Evolutionary conservation across 2,329 filamentous ascomycete genomes (phyloP).

Genomic region (Fusarium guadeloupense): DNA sequence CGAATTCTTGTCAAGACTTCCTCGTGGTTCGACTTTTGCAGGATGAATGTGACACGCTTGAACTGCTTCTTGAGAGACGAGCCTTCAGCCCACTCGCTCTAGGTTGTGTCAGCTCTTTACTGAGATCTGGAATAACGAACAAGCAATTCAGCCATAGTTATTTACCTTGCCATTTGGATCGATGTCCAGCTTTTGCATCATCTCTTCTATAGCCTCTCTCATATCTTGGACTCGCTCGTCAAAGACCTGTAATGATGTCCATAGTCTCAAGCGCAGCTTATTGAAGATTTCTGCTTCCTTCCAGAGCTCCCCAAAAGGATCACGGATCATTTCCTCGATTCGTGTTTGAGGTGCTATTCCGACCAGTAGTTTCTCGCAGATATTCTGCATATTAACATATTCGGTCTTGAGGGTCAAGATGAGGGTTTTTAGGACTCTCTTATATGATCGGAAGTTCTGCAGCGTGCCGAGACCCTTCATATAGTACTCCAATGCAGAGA

Average conservation of each 20-base stretch:
- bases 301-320: not conserved
- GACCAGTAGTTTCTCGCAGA: not conserved
- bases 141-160: too few species aligned
- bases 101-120: not conserved
- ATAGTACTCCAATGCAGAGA: not conserved
- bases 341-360: not conserved
- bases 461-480: not conserved
- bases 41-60: not conserved
- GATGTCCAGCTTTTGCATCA: not conserved
- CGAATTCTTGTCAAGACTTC: not conserved
- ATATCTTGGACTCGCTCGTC: not conserved
- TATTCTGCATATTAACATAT: not conserved
- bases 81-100: fast-evolving
- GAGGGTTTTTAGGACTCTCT: not conserved
- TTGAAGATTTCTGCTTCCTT: not conserved
- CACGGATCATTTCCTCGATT: not conserved
- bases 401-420: constrained; percentile 3
- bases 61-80: not conserved
- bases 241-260: not conserved
- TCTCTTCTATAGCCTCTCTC: not conserved
- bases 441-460: not conserved
- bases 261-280: not conserved
- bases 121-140: too few species aligned
- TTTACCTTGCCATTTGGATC: not conserved
- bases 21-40: not conserved